Percentiles rank a stretch among this genome's conserved stretches.
These are phyloP conservation scores for Aspergillus glaucus DNA, from an alignment of 2,329 filamentous ascomycete species.

Conservation along the genomic window DNA sequence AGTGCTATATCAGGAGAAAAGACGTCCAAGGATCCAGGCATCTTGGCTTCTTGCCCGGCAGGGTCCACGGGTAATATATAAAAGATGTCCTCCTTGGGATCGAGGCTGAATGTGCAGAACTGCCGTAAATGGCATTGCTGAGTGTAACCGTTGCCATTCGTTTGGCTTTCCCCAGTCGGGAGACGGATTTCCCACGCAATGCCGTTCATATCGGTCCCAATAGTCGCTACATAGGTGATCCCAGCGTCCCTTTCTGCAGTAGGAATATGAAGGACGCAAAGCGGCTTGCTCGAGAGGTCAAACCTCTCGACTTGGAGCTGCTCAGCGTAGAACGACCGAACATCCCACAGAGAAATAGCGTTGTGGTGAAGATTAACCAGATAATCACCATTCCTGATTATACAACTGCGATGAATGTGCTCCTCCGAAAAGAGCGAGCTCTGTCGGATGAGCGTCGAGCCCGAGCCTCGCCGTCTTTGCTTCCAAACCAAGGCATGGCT, in stretches of 20 bases:
- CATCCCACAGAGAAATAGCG: slow-evolving; percentile 73
- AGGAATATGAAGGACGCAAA: slow-evolving; percentile 71
- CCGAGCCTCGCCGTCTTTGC: slow-evolving; percentile 50
- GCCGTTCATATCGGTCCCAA: slow-evolving; percentile 71
- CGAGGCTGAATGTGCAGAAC: slow-evolving; percentile 66
- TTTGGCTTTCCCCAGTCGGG: slow-evolving; percentile 37
- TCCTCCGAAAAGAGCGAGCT: slow-evolving; percentile 61
- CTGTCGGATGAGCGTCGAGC: slow-evolving; percentile 56
- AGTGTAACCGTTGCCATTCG: slow-evolving; percentile 21
- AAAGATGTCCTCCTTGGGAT: slow-evolving; percentile 46
- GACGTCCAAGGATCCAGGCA: slow-evolving; percentile 74
- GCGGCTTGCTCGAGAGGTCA: slow-evolving; percentile 59
- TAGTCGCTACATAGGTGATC: slow-evolving; percentile 66
- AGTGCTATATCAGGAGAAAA: slow-evolving; percentile 82
- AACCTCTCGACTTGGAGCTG: slow-evolving; percentile 57
- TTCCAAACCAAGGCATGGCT: slow-evolving; percentile 82
- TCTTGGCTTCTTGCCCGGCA: slow-evolving; percentile 64
- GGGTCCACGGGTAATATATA: slow-evolving; percentile 77
- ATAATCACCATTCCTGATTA: slow-evolving; percentile 70
- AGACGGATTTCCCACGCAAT: slow-evolving; percentile 73
- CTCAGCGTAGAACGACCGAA: slow-evolving; percentile 53
- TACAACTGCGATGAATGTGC: slow-evolving; percentile 72
- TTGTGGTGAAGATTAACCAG: slow-evolving; percentile 72
- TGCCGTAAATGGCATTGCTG: slow-evolving; percentile 50
- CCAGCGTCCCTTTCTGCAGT: slow-evolving; percentile 52